Percentiles rank a stretch among this genome's conserved stretches.
These are phyloP conservation scores for Exserohilum turcica DNA, from an alignment of 2,329 filamentous ascomycete species.

Conservation along the genomic window DNA sequence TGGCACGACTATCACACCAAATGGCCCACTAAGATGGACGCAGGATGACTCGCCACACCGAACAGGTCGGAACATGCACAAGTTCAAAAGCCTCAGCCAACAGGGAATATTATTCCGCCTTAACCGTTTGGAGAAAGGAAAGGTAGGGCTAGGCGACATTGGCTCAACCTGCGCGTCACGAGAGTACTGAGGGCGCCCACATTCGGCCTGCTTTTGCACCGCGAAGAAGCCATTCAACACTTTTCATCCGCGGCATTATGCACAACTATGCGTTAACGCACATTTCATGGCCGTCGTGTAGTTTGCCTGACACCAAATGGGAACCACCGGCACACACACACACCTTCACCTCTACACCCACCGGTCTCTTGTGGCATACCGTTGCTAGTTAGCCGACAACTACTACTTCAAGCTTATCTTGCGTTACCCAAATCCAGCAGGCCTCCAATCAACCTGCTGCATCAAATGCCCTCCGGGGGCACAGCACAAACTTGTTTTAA, in stretches of 20 bases:
- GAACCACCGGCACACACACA: conserved; percentile 4
- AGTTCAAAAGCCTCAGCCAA: background rate
- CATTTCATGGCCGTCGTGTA: background rate
- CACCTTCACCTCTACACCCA: no score
- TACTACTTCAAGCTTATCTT: conserved; percentile 13
- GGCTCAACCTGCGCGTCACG: conserved; percentile 13
- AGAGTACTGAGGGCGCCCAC: conserved; percentile 1
- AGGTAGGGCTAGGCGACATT: conserved; percentile 6
- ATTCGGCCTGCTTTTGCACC: background rate
- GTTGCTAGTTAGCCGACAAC: conserved; percentile 5
- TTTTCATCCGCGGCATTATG: background rate
- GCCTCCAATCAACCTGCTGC: conserved; percentile 3
- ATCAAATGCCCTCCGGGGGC: background rate
- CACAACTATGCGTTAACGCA: conserved; percentile 1
- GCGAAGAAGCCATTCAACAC: background rate
- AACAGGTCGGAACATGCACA: conserved; percentile 3
- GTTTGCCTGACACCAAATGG: conserved; percentile 5
- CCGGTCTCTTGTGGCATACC: conserved; percentile 3
- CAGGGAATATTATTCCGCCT: conserved; percentile 3
- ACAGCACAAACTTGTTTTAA: conserved; percentile 8
- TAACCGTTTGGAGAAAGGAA: conserved; percentile 8
- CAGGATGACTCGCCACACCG: conserved; percentile 1
- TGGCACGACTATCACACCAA: conserved; percentile 2
- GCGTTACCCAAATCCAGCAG: background rate
- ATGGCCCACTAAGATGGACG: background rate